Conservation (phyloP, 2,329 filamentous ascomycete genomes). For the Fusarium brevicatenulatum region DNA sequence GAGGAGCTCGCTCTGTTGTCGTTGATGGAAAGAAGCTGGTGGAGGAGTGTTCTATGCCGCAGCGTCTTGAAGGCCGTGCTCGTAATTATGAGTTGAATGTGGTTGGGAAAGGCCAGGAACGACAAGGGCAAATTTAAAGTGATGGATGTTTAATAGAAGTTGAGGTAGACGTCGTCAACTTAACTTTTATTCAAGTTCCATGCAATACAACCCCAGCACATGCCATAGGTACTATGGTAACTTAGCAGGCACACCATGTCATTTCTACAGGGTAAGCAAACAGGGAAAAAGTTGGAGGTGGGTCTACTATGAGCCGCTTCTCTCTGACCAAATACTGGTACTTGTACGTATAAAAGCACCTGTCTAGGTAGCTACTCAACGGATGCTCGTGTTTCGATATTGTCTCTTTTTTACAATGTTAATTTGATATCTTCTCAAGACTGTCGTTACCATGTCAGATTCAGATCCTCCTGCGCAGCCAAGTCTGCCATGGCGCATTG, state of each 20-base stretch:
- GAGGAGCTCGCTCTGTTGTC: constrained; percentile 5
- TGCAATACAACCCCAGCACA: background rate
- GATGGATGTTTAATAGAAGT: background rate
- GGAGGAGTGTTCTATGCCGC: background rate
- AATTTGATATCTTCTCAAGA: background rate
- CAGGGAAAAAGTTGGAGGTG: constrained; percentile 23
- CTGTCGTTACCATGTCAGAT: constrained; percentile 29
- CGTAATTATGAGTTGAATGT: background rate
- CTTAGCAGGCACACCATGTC: background rate
- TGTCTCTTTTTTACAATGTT: background rate
- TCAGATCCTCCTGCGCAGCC: constrained; percentile 55
- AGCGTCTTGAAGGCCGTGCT: no score
- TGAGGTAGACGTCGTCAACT: background rate
- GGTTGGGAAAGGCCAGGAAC: background rate
- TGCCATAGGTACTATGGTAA: background rate
- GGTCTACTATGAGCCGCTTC: constrained; percentile 28
- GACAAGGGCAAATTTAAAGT: background rate
- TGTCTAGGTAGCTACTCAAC: background rate
- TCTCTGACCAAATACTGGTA: constrained; percentile 12
- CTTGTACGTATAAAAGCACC: constrained; percentile 9
- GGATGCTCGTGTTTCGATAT: background rate
- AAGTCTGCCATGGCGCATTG: constrained; percentile 74
- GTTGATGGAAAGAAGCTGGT: constrained; percentile 1
- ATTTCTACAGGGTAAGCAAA: constrained; percentile 19
- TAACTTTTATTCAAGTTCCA: background rate